Evolutionary conservation across 1,284 basidiomycete species (phyloP).

Genomic region (Ceratobasidium sp.): DNA sequence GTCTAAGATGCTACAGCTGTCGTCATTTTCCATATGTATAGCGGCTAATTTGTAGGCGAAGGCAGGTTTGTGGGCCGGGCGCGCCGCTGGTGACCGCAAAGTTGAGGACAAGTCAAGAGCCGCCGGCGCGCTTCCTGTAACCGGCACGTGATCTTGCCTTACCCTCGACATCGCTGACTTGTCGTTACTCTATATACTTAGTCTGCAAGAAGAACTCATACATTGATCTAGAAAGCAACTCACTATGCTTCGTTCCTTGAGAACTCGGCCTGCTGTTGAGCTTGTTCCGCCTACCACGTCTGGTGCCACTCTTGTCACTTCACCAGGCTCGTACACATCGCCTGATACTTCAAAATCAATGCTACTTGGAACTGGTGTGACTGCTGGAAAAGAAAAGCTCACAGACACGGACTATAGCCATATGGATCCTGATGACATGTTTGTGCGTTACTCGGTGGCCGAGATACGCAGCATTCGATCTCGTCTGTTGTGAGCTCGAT

Average conservation of each 20-base stretch:
- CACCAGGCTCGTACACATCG: constrained; percentile 37
- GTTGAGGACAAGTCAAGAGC: too few relatives aligned
- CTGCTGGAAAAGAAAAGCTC: constrained; percentile 21
- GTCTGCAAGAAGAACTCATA: neutral
- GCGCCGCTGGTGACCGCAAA: too few relatives aligned
- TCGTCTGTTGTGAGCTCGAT: constrained; percentile 68
- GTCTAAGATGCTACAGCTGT: too few relatives aligned
- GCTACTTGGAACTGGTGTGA: constrained; percentile 22
- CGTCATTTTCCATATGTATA: too few relatives aligned
- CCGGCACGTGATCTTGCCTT: too few relatives aligned
- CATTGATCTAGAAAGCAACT: neutral
- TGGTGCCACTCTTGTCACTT: constrained; percentile 29
- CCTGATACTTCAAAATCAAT: constrained; percentile 31
- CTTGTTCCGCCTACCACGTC: constrained; percentile 1
- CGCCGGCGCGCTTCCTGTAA: too few relatives aligned
- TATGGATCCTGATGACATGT: constrained; percentile 83
- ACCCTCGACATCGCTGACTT: too few relatives aligned
- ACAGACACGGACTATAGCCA: constrained; percentile 49
- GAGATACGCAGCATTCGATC: constrained; percentile 80
- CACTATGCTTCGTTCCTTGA: constrained; percentile 25
- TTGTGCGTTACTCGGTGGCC: constrained; percentile 73
- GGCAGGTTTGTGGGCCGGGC: too few relatives aligned
- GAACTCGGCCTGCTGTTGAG: constrained; percentile 2
- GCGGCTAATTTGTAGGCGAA: too few relatives aligned
- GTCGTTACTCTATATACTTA: too few relatives aligned